Conservation (phyloP, 768 basidiomycete genomes). For the Leucosporidium yakuticum region DNA sequence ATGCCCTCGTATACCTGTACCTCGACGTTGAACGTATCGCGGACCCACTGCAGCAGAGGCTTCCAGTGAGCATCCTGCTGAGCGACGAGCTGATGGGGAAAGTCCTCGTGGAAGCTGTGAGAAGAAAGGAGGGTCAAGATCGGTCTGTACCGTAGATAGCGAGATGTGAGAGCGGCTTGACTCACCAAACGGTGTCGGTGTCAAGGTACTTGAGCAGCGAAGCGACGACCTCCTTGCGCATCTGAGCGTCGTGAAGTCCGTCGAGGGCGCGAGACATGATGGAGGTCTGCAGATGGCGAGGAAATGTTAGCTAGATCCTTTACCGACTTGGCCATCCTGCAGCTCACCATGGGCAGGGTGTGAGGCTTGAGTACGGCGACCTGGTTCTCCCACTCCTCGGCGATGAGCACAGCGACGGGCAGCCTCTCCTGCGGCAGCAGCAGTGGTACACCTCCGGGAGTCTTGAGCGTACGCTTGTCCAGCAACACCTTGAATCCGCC, state of each 20-base stretch:
- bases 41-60: constrained; percentile 75
- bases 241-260: constrained; percentile 55
- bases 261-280: constrained; percentile 86
- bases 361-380: constrained; percentile 76
- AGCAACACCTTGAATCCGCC: constrained; percentile 30
- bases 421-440: constrained; percentile 63
- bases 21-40: constrained; percentile 59
- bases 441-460: constrained; percentile 72
- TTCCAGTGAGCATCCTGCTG: constrained; percentile 82
- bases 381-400: constrained; percentile 95
- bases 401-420: constrained; percentile 75
- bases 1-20: constrained; percentile 67
- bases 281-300: constrained; percentile 60
- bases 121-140: too few relatives aligned
- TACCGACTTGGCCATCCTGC: not conserved
- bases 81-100: constrained; percentile 59
- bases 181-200: constrained; percentile 87
- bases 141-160: not conserved
- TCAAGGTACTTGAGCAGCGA: constrained; percentile 77
- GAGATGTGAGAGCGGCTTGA: not conserved
- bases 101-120: constrained; percentile 70
- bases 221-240: constrained; percentile 58
- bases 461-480: constrained; percentile 59
- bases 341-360: constrained; percentile 75
- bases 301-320: constrained; percentile 30